Evolutionary conservation across 2,329 filamentous ascomycete genomes (phyloP), one percentile per base, ranked within the genome.

Genomic region (Mycosphaerella sp.): DNA sequence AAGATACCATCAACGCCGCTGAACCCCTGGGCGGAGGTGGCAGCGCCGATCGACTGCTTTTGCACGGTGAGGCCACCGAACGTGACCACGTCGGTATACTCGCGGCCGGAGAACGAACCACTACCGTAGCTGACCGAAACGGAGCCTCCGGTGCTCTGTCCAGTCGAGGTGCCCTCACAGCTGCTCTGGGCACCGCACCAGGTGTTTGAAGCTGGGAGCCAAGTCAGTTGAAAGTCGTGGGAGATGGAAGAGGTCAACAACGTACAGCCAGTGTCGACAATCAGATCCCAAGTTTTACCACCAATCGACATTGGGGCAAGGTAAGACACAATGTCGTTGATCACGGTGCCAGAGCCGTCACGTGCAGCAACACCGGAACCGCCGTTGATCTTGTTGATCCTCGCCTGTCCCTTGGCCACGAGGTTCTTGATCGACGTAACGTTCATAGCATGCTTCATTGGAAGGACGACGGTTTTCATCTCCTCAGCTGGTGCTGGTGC

Each of bases 251-350:
- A 4, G 30, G 2, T n/a, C 4, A 13, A 7, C 8, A 21, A 56
- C 54, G 36, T 39, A 56, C 56, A 58, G 16, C 56, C 56, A 43
- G 56, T 58, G 45, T 58, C 56, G 14, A 58, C 54, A 16, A 56
- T 56, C 40, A 58, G 41, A 8, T 48, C n/a, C 49, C 51, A 54
- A 12, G 56, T 58, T 4, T 48, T 50, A 10, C 54, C 49, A 41
- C 56, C 56, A 36, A 58, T 52, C 17, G 21, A 30, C 4, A 58
- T 49, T 5, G 56, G 56, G 12, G 56, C 56, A 12, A 58, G 54
- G 16, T 58, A 58, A 25, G 49, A 52, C 21, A 55, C 54, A 35
- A 54, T 52, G 42, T 58, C 56, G 37, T 58, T 58, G 34, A 51
- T 58, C 25, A 58, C 44, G 5, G 51, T 44, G 18, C 57, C 55